Evolutionary conservation across 805 yeast species (phyloP), one percentile per base, ranked within the genome.

Genomic region (Cyberlindnera euphorbiae): DNA sequence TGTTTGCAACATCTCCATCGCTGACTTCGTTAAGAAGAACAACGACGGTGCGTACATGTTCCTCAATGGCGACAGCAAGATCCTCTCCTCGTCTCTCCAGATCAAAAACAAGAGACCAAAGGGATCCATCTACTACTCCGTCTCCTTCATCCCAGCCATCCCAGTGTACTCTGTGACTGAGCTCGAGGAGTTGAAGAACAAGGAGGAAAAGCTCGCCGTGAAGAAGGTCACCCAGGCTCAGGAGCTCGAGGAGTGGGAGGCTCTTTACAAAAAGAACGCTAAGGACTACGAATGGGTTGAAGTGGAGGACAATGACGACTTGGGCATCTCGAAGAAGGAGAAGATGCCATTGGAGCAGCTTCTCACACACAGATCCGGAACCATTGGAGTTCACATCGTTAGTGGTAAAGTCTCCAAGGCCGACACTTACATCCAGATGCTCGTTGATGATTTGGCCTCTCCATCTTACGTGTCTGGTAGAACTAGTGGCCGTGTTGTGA

Each of bases 151-250:
- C 33, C 89, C 93, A 29, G 60, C 75, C 8, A 62, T 76, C 30
- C 82, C 85, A 1, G 79, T 79, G 2, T 77, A 70, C 50, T 69
- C 85, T 9, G 68, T 72, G 19, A 63, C 68, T 18, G 90, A 83
- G 56, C 40, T 75, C 16, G 59, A 61, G 8, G 68, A 73, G 38
- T 62, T 71, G 33, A 64, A 67, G 28, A 62, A 62, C n/a, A 64
- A 69, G 42, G 59, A 69, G 32, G 56, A 58, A 27, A 55, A 60
- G 15, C 45, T 67, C 30, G 59, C 63, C 31, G 60, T 62, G 38
- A 62, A 67, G 48, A 52, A 49, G 35, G 54, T 53, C 25, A 56
- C 58, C 34, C 58, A 56, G 11, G 46, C 32, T 1, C 55, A 59
- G 30, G 67, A 67, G 42, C 47, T 59, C 25, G 62, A 67, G 35